Percentiles rank a stretch among this genome's conserved stretches.
These are phyloP conservation scores for Citrus sinensis DNA, from an alignment of 345 rosid genomes.

Conservation along the genomic window DNA sequence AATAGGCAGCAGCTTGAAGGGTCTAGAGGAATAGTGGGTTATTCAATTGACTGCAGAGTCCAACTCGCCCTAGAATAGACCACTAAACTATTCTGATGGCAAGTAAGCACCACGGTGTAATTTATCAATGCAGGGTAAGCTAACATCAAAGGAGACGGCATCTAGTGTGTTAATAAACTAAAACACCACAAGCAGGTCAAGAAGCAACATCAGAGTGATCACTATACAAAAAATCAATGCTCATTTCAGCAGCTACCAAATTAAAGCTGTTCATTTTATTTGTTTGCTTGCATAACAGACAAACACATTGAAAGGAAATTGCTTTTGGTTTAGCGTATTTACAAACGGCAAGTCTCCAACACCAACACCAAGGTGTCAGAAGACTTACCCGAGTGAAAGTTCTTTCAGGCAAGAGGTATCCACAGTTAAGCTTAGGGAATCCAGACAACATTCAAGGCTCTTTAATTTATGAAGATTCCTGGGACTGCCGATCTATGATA, in stretches of 20 bases:
- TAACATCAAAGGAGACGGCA: background rate
- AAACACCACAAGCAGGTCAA: background rate
- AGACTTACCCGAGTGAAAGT: background rate
- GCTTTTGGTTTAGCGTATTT: background rate
- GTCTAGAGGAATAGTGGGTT: background rate
- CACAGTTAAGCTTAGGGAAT: background rate
- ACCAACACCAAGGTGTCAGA: background rate
- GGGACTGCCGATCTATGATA: conserved; percentile 43
- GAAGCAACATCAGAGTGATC: background rate
- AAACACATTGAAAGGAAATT: background rate
- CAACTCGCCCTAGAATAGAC: background rate
- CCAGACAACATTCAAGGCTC: background rate
- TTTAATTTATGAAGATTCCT: background rate
- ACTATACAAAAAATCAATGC: background rate
- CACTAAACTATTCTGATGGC: no score
- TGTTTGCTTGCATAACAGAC: background rate
- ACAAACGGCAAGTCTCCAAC: conserved; percentile 1
- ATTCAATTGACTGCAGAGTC: background rate
- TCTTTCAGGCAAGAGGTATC: background rate
- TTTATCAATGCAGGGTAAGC: background rate
- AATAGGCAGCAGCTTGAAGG: no score
- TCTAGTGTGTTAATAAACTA: background rate
- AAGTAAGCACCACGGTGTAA: background rate
- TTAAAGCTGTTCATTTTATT: background rate
- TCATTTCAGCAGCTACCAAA: background rate